Evolutionary conservation across 208 protist species (phyloP), one percentile per base, ranked within the genome.

Genomic region (Spironucleus salmonicida): DNA sequence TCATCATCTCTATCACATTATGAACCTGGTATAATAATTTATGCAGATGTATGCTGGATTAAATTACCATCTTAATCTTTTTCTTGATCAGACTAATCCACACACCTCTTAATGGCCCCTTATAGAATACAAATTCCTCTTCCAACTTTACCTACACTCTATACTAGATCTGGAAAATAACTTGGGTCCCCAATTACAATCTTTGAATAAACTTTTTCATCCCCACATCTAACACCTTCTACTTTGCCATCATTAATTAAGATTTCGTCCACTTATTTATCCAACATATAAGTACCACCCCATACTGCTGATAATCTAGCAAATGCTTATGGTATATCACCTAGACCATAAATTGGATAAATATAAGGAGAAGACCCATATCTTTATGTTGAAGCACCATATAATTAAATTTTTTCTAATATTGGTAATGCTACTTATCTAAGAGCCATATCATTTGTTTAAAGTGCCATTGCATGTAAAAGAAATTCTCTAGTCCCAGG

Each of bases 341-440:
- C 97, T 34, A 97, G 90, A 78, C 97, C 97, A 83, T 98, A 99
- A 23, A 97, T 80, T 13, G 96, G 95, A 84, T 99, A 99, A 34
- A 99, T 90, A 86, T 97, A 99, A 35, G 95, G 95, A 30, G 93
- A 97, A 34, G 89, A 90, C 49, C 84, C 74, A 77, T 89, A 93
- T 61, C 82, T 71, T 1, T 69, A 81, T 38, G 99, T 87, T n/a
- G 92, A 96, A 26, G 92, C 78, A 30, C 82, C 81, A 85, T 99
- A 99, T 0, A 98, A 85, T 77, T 92, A 89, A 78, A 96, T 92
- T 49, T 89, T 82, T 77, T 93, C 86, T 39, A 98, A 80, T 27
- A 90, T 91, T 62, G 93, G 87, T 30, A 88, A 34, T 15, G 93
- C 93, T 27, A 95, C 91, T 78, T 35, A 23, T 4, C 19, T 34